These are phyloP conservation scores for Rhododendron williamsianum DNA, from an alignment of 148 eudicot species.

Conservation along the genomic window DNA sequence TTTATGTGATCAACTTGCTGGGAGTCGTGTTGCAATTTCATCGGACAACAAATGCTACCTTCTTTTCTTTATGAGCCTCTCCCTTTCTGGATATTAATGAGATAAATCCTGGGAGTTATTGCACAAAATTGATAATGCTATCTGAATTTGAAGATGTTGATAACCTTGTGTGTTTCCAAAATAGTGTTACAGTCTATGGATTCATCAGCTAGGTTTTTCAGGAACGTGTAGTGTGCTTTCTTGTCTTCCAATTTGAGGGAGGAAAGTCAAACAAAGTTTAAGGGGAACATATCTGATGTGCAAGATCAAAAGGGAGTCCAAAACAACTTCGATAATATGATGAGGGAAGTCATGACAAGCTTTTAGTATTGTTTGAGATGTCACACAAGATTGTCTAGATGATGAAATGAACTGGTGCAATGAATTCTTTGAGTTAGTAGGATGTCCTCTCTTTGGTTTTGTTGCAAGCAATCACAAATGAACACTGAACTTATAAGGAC, in stretches of 20 bases:
- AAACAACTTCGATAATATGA: neutral
- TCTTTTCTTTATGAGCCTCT: neutral
- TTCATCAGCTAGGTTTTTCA: neutral
- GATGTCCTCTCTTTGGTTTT: neutral
- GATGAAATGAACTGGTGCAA: neutral
- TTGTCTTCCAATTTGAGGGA: neutral
- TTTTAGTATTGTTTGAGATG: neutral
- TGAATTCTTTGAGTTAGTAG: neutral
- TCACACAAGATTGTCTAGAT: neutral
- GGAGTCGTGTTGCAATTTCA: neutral
- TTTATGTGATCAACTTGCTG: conserved; percentile 5
- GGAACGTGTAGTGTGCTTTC: neutral
- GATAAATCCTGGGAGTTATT: neutral
- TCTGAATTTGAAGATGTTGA: neutral
- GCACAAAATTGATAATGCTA: neutral
- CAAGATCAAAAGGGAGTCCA: neutral
- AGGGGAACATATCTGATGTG: neutral
- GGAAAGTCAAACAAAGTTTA: no score
- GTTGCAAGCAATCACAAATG: neutral
- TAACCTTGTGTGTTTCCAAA: neutral
- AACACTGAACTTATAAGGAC: neutral
- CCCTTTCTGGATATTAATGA: neutral
- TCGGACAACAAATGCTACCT: neutral
- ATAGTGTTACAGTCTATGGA: neutral
- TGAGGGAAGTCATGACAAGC: neutral